Evolutionary conservation across 768 basidiomycete genomes (phyloP).

Genomic region (Phlebiopsis flavidoalba): DNA sequence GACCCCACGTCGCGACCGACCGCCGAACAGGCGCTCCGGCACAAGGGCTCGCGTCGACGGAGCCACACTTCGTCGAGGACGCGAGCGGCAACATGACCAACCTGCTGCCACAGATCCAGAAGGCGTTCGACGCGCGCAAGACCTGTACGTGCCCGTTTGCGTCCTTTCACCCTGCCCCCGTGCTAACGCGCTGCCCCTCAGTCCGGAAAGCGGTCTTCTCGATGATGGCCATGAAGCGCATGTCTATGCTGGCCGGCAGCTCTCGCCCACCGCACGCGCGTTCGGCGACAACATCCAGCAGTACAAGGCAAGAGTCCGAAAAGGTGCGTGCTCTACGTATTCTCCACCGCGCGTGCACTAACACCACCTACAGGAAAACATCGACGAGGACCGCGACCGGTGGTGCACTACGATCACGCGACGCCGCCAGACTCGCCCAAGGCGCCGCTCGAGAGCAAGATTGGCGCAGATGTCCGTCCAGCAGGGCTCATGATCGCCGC

Average conservation of each 20-base stretch:
- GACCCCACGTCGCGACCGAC: constrained; percentile 81
- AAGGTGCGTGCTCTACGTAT: constrained; percentile 36
- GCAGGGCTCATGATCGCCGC: neutral
- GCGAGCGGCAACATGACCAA: constrained; percentile 62
- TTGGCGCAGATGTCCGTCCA: neutral
- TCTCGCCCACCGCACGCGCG: constrained; percentile 39
- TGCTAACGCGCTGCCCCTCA: constrained; percentile 24
- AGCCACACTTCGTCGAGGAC: constrained; percentile 69
- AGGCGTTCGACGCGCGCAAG: constrained; percentile 82
- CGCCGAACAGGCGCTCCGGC: constrained; percentile 64
- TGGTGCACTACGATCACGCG: constrained; percentile 1
- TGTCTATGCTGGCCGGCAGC: constrained; percentile 52
- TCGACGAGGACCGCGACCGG: constrained; percentile 19
- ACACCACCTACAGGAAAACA: constrained; percentile 23
- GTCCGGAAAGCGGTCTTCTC: constrained; percentile 87
- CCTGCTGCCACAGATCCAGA: constrained; percentile 85
- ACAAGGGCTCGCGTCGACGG: constrained; percentile 70
- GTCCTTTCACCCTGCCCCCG: neutral
- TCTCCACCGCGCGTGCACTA: neutral
- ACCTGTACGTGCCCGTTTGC: constrained; percentile 57
- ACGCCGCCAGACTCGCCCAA: neutral
- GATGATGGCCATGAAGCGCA: constrained; percentile 80
- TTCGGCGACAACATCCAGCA: constrained; percentile 56
- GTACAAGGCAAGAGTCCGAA: constrained; percentile 81
- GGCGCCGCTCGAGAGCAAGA: neutral